Conservation (phyloP, 768 basidiomycete species). For the Hericium alpestre region DNA sequence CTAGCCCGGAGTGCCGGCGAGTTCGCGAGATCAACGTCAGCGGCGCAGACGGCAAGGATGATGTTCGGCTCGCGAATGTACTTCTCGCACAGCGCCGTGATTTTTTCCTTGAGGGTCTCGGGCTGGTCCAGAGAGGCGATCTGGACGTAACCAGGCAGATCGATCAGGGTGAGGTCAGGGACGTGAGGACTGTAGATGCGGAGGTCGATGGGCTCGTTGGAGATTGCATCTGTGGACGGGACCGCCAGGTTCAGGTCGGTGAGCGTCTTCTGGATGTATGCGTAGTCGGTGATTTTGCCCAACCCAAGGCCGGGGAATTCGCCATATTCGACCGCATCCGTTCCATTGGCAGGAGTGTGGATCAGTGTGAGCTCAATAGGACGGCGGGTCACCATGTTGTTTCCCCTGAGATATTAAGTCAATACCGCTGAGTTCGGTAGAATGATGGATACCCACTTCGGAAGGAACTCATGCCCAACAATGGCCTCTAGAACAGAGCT, state of each 20-base stretch:
- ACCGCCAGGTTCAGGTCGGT: conserved; percentile 94
- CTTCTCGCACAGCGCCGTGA: conserved; percentile 78
- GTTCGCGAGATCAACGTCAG: conserved; percentile 97
- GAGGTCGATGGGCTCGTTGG: conserved; percentile 91
- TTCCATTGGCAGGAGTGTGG: conserved; percentile 66
- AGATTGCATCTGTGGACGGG: conserved; percentile 81
- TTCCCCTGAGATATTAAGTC: conserved; percentile 48
- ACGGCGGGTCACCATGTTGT: conserved; percentile 98
- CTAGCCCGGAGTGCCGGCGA: conserved; percentile 92
- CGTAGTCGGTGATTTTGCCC: conserved; percentile 84
- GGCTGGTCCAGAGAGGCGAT: conserved; percentile 93
- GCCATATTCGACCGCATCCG: conserved; percentile 68
- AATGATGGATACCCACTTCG: conserved; percentile 61
- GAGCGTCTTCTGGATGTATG: conserved; percentile 84
- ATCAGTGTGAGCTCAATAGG: conserved; percentile 97
- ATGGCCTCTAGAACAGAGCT: conserved; percentile 95
- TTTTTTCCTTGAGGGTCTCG: conserved; percentile 88
- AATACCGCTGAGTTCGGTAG: conserved; percentile 2
- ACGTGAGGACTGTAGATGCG: conserved; percentile 93
- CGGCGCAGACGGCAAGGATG: conserved; percentile 96
- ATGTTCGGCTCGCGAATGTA: conserved; percentile 99
- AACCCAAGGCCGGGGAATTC: conserved; percentile 88
- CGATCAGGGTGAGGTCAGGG: conserved; percentile 94
- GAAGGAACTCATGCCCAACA: conserved; percentile 95
- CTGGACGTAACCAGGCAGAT: conserved; percentile 95